Percentiles rank a stretch among this genome's conserved stretches.
These are phyloP conservation scores for Globisporangium nunn DNA, from an alignment of 352 stramenopile genomes.

Conservation along the genomic window DNA sequence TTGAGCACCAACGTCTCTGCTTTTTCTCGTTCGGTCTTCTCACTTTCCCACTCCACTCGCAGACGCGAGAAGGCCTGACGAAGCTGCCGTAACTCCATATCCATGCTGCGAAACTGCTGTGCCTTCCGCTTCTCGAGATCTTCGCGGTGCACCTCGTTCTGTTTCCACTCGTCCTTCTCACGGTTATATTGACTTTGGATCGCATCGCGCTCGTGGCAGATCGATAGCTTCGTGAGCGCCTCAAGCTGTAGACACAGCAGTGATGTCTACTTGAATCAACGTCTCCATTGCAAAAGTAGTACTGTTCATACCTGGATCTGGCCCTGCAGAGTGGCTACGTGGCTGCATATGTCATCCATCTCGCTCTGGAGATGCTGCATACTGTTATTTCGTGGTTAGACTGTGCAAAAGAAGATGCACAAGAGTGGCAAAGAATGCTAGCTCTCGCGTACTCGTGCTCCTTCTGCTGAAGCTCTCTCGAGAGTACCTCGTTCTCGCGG, in stretches of 20 bases:
- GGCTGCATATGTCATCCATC: slow-evolving; percentile 25
- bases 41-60: slow-evolving; percentile 39
- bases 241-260: slow-evolving; percentile 25
- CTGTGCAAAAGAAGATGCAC: neutral
- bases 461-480: slow-evolving; percentile 25
- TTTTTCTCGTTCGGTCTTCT: slow-evolving; percentile 38
- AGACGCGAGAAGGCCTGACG: slow-evolving; percentile 31
- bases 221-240: slow-evolving; percentile 32
- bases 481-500: slow-evolving; percentile 22
- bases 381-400: neutral
- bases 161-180: slow-evolving; percentile 41
- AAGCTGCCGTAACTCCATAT: slow-evolving; percentile 43
- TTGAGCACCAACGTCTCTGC: slow-evolving; percentile 26
- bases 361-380: slow-evolving; percentile 26
- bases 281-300: too few species aligned
- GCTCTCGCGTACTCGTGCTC: slow-evolving; percentile 16
- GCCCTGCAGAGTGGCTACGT: slow-evolving; percentile 33
- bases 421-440: neutral
- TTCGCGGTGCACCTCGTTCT: slow-evolving; percentile 16
- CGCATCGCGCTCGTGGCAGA: slow-evolving; percentile 36
- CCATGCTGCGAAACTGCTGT: slow-evolving; percentile 41
- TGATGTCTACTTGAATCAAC: neutral
- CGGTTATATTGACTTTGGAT: slow-evolving; percentile 25
- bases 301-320: slow-evolving; percentile 35
- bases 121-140: slow-evolving; percentile 26